Conservation (phyloP, 176 grass and related monocot species). For the Carex scoparia region DNA sequence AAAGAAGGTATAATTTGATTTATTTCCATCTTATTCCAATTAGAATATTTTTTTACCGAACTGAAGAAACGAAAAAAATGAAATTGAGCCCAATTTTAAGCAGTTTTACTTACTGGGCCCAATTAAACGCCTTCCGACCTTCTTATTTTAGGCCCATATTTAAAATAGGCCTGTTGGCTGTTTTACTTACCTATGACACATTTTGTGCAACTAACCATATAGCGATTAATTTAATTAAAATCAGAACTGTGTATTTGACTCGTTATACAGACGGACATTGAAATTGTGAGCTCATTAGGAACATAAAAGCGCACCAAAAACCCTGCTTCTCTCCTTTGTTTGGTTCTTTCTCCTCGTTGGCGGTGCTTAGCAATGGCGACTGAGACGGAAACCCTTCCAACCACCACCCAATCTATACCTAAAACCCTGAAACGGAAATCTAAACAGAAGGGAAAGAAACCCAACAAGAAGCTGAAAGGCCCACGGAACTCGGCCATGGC, state of each 20-base stretch:
- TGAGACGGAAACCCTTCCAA: slow-evolving; percentile 11
- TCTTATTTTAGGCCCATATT: background rate
- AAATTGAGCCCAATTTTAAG: background rate
- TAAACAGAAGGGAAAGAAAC: slow-evolving; percentile 18
- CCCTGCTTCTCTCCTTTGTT: background rate
- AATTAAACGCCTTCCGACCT: background rate
- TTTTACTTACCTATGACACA: background rate
- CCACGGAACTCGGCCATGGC: slow-evolving; percentile 23
- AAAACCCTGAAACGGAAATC: slow-evolving; percentile 42
- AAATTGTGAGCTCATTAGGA: background rate
- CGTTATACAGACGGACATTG: background rate
- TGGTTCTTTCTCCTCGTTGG: background rate
- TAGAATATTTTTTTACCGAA: background rate
- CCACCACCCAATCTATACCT: slow-evolving; percentile 8
- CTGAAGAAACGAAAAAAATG: background rate
- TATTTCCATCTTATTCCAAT: background rate
- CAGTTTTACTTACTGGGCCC: background rate
- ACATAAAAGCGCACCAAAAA: background rate
- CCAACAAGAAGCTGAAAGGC: slow-evolving; percentile 27
- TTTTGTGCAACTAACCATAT: background rate
- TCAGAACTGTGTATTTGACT: background rate
- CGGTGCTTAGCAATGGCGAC: slow-evolving; percentile 18
- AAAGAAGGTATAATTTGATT: background rate
- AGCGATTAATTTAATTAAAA: background rate
- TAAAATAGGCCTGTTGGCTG: background rate